These are phyloP conservation scores for Salvia hispanica DNA, from an alignment of 257 asterid genomes.

Conservation along the genomic window DNA sequence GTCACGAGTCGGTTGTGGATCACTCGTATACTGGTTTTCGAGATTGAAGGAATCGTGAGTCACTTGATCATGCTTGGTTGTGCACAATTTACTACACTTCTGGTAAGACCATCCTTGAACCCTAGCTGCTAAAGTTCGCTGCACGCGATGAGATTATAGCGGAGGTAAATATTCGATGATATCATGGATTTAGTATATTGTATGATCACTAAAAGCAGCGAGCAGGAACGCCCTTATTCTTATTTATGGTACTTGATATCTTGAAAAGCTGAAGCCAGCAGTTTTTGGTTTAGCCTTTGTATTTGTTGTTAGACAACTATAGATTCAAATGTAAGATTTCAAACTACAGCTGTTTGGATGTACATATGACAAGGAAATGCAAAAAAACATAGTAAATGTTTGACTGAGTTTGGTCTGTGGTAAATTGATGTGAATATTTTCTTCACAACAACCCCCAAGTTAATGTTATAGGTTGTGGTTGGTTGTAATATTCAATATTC, in stretches of 20 bases:
- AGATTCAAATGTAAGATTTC: constrained; percentile 28
- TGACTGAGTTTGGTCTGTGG: constrained; percentile 15
- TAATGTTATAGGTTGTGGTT: constrained; percentile 1
- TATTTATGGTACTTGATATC: not conserved
- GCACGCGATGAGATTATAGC: constrained; percentile 21
- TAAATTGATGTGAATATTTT: not conserved
- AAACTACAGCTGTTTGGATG: constrained; percentile 34
- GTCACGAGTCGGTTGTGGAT: constrained; percentile 10
- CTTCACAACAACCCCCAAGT: not conserved
- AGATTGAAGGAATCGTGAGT: constrained; percentile 17
- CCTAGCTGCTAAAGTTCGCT: constrained; percentile 21
- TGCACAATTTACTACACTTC: constrained; percentile 9
- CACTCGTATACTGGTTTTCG: constrained; percentile 22
- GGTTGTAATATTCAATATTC: constrained; percentile 1
- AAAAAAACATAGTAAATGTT: constrained; percentile 12
- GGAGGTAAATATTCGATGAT: constrained; percentile 30
- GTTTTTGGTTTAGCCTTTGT: constrained; percentile 25
- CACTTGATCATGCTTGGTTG: constrained; percentile 18
- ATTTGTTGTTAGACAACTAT: constrained; percentile 17
- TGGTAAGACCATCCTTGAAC: constrained; percentile 20
- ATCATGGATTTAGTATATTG: constrained; percentile 16
- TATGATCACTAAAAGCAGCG: constrained; percentile 19
- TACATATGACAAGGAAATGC: constrained; percentile 30
- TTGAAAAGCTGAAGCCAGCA: constrained; percentile 31
- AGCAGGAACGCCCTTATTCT: constrained; percentile 29